Percentiles rank a stretch among this genome's conserved stretches.
These are phyloP conservation scores for Irineochytrium annulatum DNA, from an alignment of 192 early-diverging fungal genomes.

Conservation along the genomic window DNA sequence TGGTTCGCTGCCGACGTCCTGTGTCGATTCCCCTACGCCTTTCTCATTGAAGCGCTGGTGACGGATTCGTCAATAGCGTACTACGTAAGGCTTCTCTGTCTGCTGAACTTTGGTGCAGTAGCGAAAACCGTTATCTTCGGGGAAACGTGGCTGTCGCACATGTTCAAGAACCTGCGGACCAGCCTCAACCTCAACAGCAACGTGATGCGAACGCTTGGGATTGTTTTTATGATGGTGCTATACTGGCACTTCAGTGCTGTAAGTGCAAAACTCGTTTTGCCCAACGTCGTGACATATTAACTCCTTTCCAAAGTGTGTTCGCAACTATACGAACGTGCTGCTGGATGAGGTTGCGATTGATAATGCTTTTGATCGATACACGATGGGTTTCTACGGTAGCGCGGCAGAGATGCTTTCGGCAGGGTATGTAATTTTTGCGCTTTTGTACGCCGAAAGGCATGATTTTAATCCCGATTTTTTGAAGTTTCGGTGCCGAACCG, in stretches of 20 bases:
- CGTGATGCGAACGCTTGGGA: not conserved
- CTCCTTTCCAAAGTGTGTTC: not conserved
- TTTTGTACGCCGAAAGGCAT: too few species aligned
- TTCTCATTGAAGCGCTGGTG: not conserved
- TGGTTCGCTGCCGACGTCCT: not conserved
- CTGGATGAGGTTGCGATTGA: not conserved
- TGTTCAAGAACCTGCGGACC: not conserved
- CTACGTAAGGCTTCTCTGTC: not conserved
- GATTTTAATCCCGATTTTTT: not conserved
- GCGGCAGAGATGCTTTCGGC: constrained; percentile 9
- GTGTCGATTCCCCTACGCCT: not conserved
- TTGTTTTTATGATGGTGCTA: not conserved
- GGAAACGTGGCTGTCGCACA: not conserved
- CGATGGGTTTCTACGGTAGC: not conserved
- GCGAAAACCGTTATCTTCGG: not conserved
- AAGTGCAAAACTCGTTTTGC: not conserved
- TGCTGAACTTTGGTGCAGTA: not conserved
- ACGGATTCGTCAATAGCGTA: not conserved
- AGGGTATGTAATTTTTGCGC: constrained; percentile 1
- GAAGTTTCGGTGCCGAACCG: not conserved
- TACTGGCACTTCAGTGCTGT: not conserved
- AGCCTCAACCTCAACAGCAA: not conserved
- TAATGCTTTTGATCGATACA: constrained; percentile 2
- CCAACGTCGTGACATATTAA: not conserved
- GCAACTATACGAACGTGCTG: not conserved